These are phyloP conservation scores for Arthroderma sp. DNA, from an alignment of 2,329 filamentous ascomycete species.

Conservation along the genomic window DNA sequence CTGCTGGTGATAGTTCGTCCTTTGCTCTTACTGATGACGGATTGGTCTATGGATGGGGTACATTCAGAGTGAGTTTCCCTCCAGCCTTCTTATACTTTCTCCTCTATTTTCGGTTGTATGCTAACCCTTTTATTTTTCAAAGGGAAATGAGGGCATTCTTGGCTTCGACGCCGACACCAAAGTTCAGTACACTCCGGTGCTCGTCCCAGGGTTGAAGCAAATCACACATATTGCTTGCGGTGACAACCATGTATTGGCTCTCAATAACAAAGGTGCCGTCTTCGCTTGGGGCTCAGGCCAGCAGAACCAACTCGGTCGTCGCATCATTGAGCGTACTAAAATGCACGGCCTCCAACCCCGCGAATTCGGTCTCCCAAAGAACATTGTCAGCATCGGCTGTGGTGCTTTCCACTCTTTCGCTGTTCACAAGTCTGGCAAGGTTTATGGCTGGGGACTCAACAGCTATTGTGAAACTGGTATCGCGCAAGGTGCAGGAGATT, in stretches of 20 bases:
- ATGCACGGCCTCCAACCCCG: constrained; percentile 42
- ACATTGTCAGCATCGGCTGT: constrained; percentile 49
- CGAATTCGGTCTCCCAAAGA: constrained; percentile 45
- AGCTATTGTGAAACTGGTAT: constrained; percentile 72
- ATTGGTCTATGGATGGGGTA: constrained; percentile 49
- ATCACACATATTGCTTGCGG: constrained; percentile 42
- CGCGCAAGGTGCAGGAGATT: constrained; percentile 48
- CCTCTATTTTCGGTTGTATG: constrained; percentile 5
- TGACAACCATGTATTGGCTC: constrained; percentile 44
- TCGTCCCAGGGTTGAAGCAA: constrained; percentile 41
- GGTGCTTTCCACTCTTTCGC: constrained; percentile 76
- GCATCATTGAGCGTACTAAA: constrained; percentile 46
- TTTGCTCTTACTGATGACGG: constrained; percentile 50
- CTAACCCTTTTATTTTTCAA: constrained; percentile 1
- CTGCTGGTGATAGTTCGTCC: constrained; percentile 46
- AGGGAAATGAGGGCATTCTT: constrained; percentile 52
- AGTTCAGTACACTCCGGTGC: constrained; percentile 33
- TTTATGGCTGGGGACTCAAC: constrained; percentile 78
- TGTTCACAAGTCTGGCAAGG: constrained; percentile 51
- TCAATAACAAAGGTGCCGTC: constrained; percentile 46
- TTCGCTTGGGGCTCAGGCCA: constrained; percentile 54
- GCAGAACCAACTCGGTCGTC: constrained; percentile 56
- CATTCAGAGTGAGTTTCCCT: constrained; percentile 39
- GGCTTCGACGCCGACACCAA: constrained; percentile 39
- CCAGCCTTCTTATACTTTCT: constrained; percentile 4